These are phyloP conservation scores for Pseudogymnoascus sp. DNA, from an alignment of 2,329 filamentous ascomycete genomes.

Conservation along the genomic window DNA sequence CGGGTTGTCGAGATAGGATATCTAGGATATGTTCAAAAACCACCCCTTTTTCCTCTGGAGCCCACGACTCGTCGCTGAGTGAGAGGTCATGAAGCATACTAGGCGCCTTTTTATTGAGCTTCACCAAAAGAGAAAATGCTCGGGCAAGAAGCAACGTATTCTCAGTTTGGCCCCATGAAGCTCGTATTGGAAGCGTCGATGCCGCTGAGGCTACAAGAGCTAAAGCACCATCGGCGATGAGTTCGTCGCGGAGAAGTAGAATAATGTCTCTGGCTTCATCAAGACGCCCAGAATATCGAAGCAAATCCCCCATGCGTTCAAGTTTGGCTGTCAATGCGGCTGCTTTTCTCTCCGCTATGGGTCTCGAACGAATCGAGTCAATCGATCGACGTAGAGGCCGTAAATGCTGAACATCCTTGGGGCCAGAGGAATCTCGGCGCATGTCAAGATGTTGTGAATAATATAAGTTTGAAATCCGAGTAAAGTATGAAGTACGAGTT, in stretches of 20 bases:
- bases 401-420: slow-evolving; percentile 38
- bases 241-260: slow-evolving; percentile 49
- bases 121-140: slow-evolving; percentile 50
- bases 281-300: slow-evolving; percentile 42
- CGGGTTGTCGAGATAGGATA: slow-evolving; percentile 28
- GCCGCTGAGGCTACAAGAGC: slow-evolving; percentile 43
- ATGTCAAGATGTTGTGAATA: slow-evolving; percentile 52
- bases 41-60: slow-evolving; percentile 45
- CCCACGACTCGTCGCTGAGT: slow-evolving; percentile 22
- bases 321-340: slow-evolving; percentile 55
- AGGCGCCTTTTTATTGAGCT: slow-evolving; percentile 47
- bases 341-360: slow-evolving; percentile 46
- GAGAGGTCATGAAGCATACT: slow-evolving; percentile 43
- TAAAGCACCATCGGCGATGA: slow-evolving; percentile 51
- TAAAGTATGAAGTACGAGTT: slow-evolving; percentile 39
- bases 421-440: slow-evolving; percentile 36
- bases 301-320: slow-evolving; percentile 56
- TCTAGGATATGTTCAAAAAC: slow-evolving; percentile 53
- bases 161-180: slow-evolving; percentile 45
- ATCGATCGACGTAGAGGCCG: slow-evolving; percentile 55
- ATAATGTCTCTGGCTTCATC: slow-evolving; percentile 52
- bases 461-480: slow-evolving; percentile 64
- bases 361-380: slow-evolving; percentile 48
- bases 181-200: slow-evolving; percentile 39
- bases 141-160: slow-evolving; percentile 47